Percentiles rank a stretch among this genome's conserved stretches.
These are phyloP conservation scores for Fusarium setosum DNA, from an alignment of 2,329 filamentous ascomycete genomes.

Conservation along the genomic window DNA sequence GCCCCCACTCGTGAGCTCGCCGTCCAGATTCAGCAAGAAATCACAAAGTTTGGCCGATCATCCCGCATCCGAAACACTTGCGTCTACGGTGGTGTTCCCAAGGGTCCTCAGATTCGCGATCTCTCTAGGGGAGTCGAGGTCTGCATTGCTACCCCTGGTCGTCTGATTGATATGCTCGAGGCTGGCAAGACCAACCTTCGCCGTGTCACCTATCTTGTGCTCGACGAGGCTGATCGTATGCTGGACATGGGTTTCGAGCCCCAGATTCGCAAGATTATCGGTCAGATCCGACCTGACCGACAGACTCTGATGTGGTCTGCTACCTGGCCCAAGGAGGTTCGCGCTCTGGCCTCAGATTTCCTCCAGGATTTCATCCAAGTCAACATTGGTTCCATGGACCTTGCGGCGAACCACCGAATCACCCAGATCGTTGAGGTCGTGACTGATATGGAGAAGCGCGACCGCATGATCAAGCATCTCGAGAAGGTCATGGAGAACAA, in stretches of 20 bases:
- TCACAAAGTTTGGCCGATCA: constrained; percentile 98
- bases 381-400: constrained; percentile 96
- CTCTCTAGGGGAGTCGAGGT: constrained; percentile 96
- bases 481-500: constrained; percentile 99
- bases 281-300: constrained; percentile 96
- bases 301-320: constrained; percentile 99
- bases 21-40: constrained; percentile 98
- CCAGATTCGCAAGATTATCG: constrained; percentile 98
- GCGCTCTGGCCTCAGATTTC: constrained; percentile 90
- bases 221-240: constrained; percentile 99
- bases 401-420: constrained; percentile 97
- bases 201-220: constrained; percentile 96
- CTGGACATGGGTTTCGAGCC: constrained; percentile 99
- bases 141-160: constrained; percentile 96
- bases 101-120: constrained; percentile 96
- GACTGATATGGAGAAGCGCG: constrained; percentile 96
- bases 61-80: constrained; percentile 98
- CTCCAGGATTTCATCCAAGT: constrained; percentile 97
- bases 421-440: constrained; percentile 98
- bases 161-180: constrained; percentile 98
- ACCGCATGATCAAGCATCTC: constrained; percentile 95
- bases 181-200: constrained; percentile 98
- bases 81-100: constrained; percentile 98
- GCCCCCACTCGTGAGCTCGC: constrained; percentile 97
- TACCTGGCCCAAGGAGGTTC: constrained; percentile 99